These are phyloP conservation scores for Daldinia decipiens DNA, from an alignment of 495 filamentous ascomycete species.

Conservation along the genomic window DNA sequence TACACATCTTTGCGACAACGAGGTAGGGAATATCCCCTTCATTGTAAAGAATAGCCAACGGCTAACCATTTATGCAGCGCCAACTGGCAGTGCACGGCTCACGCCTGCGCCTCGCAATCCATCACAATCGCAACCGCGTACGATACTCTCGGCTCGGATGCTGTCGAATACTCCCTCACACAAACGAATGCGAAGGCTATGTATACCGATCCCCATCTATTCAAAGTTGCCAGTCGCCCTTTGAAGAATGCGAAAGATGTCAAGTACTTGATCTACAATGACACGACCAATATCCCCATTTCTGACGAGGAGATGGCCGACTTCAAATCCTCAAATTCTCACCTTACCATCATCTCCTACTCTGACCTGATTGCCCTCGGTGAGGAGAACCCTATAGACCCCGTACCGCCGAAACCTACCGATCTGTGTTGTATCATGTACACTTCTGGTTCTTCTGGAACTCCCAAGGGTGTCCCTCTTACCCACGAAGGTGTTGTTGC, in stretches of 20 bases:
- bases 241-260: slow-evolving; percentile 56
- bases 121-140: slow-evolving; percentile 74
- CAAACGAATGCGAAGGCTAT: slow-evolving; percentile 70
- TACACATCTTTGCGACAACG: slow-evolving; percentile 72
- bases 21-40: slow-evolving; percentile 47
- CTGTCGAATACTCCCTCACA: slow-evolving; percentile 68
- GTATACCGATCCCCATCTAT: slow-evolving; percentile 69
- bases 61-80: slow-evolving; percentile 45
- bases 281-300: slow-evolving; percentile 52
- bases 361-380: slow-evolving; percentile 67
- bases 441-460: slow-evolving; percentile 90
- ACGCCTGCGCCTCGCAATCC: slow-evolving; percentile 65
- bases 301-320: slow-evolving; percentile 53
- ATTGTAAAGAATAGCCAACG: slow-evolving; percentile 24
- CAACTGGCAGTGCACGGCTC: slow-evolving; percentile 61
- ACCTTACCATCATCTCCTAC: slow-evolving; percentile 55
- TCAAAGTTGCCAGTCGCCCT: slow-evolving; percentile 58
- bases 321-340: slow-evolving; percentile 55
- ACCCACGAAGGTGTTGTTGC: slow-evolving; percentile 80
- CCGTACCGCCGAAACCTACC: slow-evolving; percentile 71
- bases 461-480: slow-evolving; percentile 87
- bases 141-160: slow-evolving; percentile 70
- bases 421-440: slow-evolving; percentile 94
- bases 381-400: slow-evolving; percentile 67
- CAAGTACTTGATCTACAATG: slow-evolving; percentile 59